Percentiles rank a stretch among this genome's conserved stretches.
These are phyloP conservation scores for Metschnikowia lochheadii DNA, from an alignment of 805 yeast species.

Conservation along the genomic window DNA sequence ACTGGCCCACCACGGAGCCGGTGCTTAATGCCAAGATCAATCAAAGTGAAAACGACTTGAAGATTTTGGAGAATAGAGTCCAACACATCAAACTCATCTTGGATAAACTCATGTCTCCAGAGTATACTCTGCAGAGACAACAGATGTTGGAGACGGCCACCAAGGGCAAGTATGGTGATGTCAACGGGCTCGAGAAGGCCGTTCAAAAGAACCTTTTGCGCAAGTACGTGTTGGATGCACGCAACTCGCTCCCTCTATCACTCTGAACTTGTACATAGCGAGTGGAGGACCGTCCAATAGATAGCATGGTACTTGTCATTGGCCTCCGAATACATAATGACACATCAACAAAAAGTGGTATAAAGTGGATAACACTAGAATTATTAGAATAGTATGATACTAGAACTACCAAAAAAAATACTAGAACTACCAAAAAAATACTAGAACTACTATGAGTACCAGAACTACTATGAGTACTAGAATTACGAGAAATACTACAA, in stretches of 20 bases:
- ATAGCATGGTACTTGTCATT: too few species aligned
- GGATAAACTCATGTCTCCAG: constrained; percentile 32
- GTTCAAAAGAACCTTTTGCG: constrained; percentile 67
- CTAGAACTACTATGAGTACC: too few species aligned
- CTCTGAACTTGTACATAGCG: constrained; percentile 5
- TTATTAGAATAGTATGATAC: too few species aligned
- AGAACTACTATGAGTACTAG: too few species aligned
- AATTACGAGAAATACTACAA: too few species aligned
- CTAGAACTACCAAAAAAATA: too few species aligned
- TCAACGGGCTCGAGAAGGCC: constrained; percentile 18
- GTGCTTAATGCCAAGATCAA: constrained; percentile 32
- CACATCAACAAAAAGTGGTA: too few species aligned
- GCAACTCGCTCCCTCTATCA: constrained; percentile 12
- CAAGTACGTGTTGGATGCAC: constrained; percentile 49
- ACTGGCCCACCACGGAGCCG: constrained; percentile 42
- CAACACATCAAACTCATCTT: constrained; percentile 38
- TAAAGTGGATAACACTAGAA: too few species aligned
- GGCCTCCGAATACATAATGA: too few species aligned
- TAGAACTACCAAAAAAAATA: too few species aligned
- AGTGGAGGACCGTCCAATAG: background rate
- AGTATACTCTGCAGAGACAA: constrained; percentile 20
- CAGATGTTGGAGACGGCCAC: constrained; percentile 20
- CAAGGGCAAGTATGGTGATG: constrained; percentile 28
- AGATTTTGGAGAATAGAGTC: constrained; percentile 24
- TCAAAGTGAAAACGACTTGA: constrained; percentile 25